Evolutionary conservation across 768 basidiomycete species (phyloP), one percentile per base, ranked within the genome.

Genomic region (Boletellus sp.): DNA sequence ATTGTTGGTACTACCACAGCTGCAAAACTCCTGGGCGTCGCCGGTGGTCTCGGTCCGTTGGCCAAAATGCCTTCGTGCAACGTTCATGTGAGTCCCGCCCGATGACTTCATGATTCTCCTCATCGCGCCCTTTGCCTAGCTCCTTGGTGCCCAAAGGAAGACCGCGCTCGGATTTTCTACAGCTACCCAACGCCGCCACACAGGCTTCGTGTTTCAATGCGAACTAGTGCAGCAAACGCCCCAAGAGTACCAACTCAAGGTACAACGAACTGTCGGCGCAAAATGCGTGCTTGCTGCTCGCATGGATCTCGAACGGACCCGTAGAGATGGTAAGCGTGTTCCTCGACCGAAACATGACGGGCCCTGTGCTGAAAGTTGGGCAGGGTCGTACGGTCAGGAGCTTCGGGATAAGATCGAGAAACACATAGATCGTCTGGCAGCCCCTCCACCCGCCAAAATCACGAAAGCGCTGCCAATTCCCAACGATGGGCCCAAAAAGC

Each of bases 1-100:
- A 96, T 99, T 72, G 91, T 98, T 74, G 95, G 96, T 70, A 96
- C 96, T 51, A 93, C 90, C 61, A 95, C 94, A 77, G 96, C 96
- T 47, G 96, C 96, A 41, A 99, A 99, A 76, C 73, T 99, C 46
- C 84, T 99, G 35, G 96, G 96, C 66, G 91, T 98, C 45, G 94
- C 96, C 35, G 96, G 96, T 49, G 96, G 96, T 50, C 78, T 99
- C 22, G 79, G 78, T 37, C 91, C 89, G 0, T 79, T 98, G 32
- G 87, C 89, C 38, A 94, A 94, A 68, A 94, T 96, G 83, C 96
- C 96, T 12, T 76, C 90, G 7, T 94, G 93, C 68, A 98, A 98
- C 69, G 90, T 95, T 52, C 87, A 93, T 72, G 93, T 95, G 61
- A 45, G 90, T 73, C 16, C 9, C 28, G 19, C 37, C 39, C 36